Conservation (phyloP, 164 flowering plant species). For the Buxus sempervirens region DNA sequence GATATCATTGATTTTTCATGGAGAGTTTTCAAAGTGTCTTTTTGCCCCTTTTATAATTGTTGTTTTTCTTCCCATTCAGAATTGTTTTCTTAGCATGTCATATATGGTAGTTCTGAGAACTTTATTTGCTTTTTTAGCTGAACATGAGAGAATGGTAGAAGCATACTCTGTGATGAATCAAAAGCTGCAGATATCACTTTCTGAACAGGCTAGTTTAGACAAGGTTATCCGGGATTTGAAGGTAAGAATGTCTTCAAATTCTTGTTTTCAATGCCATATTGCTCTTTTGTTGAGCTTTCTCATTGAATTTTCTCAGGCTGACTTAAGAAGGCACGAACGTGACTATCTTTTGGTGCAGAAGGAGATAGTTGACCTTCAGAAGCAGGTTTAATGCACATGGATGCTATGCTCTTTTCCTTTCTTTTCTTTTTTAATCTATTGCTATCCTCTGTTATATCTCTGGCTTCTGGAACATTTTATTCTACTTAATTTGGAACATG, state of each 20-base stretch:
- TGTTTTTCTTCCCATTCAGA: background rate
- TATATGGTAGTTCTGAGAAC: background rate
- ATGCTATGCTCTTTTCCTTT: background rate
- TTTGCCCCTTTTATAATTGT: too few relatives aligned
- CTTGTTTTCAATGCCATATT: background rate
- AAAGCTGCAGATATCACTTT: constrained; percentile 66
- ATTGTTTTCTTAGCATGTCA: background rate
- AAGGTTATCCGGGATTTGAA: constrained; percentile 52
- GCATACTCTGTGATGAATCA: constrained; percentile 65
- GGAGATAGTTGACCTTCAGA: constrained; percentile 76
- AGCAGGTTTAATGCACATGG: constrained; percentile 51
- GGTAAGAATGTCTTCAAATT: constrained; percentile 31
- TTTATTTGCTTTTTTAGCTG: constrained; percentile 32
- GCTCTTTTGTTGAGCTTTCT: background rate
- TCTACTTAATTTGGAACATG: too few relatives aligned
- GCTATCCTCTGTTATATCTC: background rate
- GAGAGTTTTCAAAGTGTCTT: too few relatives aligned
- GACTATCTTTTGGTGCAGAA: constrained; percentile 57
- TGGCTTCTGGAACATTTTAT: too few relatives aligned
- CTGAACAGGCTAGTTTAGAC: constrained; percentile 57
- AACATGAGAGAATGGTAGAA: constrained; percentile 82
- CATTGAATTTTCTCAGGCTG: constrained; percentile 46
- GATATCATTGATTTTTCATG: too few relatives aligned
- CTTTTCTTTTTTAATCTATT: background rate
- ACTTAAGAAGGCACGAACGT: constrained; percentile 68